phyloP scores from a whole-genome alignment of 83 land plant species.

The Thuja plicata region DNA sequence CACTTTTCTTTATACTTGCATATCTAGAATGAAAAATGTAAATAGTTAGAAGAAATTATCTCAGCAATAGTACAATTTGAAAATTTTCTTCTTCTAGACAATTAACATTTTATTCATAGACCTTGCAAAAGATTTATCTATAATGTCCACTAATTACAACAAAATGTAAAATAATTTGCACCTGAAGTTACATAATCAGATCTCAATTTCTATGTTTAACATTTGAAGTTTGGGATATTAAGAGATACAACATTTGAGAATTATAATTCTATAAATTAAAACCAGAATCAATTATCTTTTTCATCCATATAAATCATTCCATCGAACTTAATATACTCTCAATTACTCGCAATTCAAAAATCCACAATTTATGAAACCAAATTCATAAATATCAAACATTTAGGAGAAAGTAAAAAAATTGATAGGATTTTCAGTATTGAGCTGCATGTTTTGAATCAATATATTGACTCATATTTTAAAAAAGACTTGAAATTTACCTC shows the following conservation, averaged over 20 bases:
- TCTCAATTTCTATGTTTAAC: not conserved
- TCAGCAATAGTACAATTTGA: not conserved
- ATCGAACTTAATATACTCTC: not conserved
- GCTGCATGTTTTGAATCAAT: too few relatives aligned
- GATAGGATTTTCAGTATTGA: too few relatives aligned
- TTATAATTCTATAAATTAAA: too few relatives aligned
- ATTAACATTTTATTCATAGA: too few relatives aligned
- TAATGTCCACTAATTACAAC: not conserved
- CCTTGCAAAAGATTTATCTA: not conserved
- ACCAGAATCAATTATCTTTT: not conserved
- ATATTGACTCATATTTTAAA: too few relatives aligned
- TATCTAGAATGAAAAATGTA: conserved; percentile 24
- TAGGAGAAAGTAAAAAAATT: too few relatives aligned
- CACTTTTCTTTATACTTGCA: conserved; percentile 93
- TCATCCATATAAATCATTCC: not conserved
- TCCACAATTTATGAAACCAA: not conserved
- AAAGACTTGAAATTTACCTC: not conserved
- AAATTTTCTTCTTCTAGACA: too few relatives aligned
- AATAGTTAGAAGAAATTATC: conserved; percentile 10
- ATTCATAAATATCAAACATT: not conserved
- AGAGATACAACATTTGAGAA: not conserved
- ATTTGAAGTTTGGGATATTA: not conserved
- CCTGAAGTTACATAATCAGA: not conserved
- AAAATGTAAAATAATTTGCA: not conserved
- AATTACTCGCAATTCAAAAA: not conserved